These are phyloP conservation scores for Didymella segeticola DNA, from an alignment of 2,329 filamentous ascomycete species.

Conservation along the genomic window DNA sequence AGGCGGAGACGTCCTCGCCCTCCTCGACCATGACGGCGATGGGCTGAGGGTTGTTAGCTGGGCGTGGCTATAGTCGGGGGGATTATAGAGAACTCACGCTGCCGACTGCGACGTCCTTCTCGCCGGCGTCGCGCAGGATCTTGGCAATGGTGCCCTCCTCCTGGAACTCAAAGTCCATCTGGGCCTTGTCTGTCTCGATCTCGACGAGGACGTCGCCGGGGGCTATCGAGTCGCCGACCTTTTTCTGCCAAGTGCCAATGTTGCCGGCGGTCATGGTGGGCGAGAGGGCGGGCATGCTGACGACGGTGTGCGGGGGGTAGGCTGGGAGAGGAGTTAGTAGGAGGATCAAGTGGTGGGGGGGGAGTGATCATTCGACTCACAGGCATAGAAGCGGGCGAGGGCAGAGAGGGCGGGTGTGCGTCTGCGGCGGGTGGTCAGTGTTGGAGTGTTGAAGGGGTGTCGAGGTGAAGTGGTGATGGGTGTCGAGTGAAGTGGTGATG, in stretches of 20 bases:
- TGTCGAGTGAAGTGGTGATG: too few relatives aligned
- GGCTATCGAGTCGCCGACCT: conserved; percentile 82
- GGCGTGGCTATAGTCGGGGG: not conserved
- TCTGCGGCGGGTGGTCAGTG: conserved; percentile 30
- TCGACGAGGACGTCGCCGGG: conserved; percentile 96
- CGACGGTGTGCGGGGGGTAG: conserved; percentile 90
- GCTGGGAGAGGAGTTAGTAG: conserved; percentile 62
- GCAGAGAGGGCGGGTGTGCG: conserved; percentile 63
- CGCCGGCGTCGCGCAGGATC: conserved; percentile 88
- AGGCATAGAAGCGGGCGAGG: conserved; percentile 71
- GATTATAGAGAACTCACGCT: conserved; percentile 74
- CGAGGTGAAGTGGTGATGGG: not conserved
- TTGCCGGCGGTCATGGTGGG: conserved; percentile 97
- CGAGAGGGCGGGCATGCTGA: conserved; percentile 97
- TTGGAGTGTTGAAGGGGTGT: conserved; percentile 20
- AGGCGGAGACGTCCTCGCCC: conserved; percentile 82
- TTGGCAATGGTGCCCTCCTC: conserved; percentile 96
- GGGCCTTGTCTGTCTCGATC: conserved; percentile 99
- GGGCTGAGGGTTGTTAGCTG: conserved; percentile 66
- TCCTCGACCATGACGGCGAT: conserved; percentile 96
- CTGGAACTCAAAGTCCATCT: conserved; percentile 99
- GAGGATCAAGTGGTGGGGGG: conserved; percentile 34
- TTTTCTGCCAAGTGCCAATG: conserved; percentile 98
- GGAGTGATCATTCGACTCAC: conserved; percentile 52
- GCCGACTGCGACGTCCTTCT: conserved; percentile 93